Conservation (phyloP, 257 asterid genomes). For the Henckelia pumila region DNA sequence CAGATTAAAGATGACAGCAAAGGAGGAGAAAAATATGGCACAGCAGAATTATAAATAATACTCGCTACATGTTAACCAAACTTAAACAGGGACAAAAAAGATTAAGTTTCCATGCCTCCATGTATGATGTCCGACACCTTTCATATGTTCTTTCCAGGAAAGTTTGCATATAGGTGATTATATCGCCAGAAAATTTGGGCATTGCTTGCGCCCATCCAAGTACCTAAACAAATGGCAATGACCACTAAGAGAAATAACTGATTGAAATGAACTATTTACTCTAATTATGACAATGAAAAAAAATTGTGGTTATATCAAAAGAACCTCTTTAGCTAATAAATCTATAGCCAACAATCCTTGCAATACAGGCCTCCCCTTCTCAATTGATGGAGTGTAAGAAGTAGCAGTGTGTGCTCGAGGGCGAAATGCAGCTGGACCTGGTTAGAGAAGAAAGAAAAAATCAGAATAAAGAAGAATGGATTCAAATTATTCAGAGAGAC, state of each 20-base stretch:
- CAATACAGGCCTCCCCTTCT: constrained; percentile 92
- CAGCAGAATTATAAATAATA: constrained; percentile 15
- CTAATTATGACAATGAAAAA: constrained; percentile 17
- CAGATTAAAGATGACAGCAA: constrained; percentile 7
- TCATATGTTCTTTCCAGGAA: constrained; percentile 97
- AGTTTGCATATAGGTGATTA: constrained; percentile 83
- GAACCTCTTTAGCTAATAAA: constrained; percentile 93
- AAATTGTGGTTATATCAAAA: constrained; percentile 18
- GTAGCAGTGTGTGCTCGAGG: constrained; percentile 84
- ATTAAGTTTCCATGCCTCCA: constrained; percentile 64
- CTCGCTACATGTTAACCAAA: constrained; percentile 19
- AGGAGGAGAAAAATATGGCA: constrained; percentile 18
- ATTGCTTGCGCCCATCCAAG: constrained; percentile 99
- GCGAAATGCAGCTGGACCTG: constrained; percentile 99
- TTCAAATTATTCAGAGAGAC: constrained; percentile 12
- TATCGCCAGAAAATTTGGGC: constrained; percentile 93
- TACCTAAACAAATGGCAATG: constrained; percentile 51
- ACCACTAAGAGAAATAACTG: constrained; percentile 4
- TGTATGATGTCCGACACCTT: constrained; percentile 97
- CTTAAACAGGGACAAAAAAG: constrained; percentile 24
- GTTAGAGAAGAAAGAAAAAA: constrained; percentile 21
- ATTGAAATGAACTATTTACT: constrained; percentile 12
- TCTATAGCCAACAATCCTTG: constrained; percentile 96
- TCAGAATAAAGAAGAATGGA: constrained; percentile 19
- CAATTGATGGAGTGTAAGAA: constrained; percentile 68